phyloP scores from a whole-genome alignment of 768 basidiomycete genomes.

The Tricholoma furcatifolium region DNA sequence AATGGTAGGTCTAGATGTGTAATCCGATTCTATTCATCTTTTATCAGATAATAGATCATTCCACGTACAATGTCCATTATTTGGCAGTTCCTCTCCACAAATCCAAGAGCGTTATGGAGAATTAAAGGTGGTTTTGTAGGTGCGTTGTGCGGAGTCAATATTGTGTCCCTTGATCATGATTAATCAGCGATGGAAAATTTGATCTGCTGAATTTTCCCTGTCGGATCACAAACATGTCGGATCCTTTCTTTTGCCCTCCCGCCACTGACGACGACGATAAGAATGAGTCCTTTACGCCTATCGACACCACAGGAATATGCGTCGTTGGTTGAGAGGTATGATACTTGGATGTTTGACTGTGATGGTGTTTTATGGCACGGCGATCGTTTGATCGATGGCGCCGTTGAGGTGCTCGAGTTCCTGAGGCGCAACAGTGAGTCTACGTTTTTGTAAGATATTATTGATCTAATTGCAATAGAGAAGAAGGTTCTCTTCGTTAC shows the following conservation, averaged over 20 bases:
- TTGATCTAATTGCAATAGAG: conserved; percentile 38
- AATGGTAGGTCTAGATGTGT: too few relatives aligned
- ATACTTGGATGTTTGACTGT: conserved; percentile 96
- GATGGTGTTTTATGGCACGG: conserved; percentile 95
- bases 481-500: conserved; percentile 92
- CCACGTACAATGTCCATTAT: neutral
- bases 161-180: neutral
- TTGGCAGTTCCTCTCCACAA: neutral
- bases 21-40: too few relatives aligned
- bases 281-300: conserved; percentile 26
- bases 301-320: conserved; percentile 45
- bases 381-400: conserved; percentile 75
- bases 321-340: conserved; percentile 60
- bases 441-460: conserved; percentile 9
- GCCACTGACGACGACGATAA: conserved; percentile 20
- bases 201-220: neutral
- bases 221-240: conserved; percentile 8
- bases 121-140: neutral
- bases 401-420: conserved; percentile 67
- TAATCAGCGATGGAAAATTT: too few relatives aligned
- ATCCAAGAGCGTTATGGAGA: neutral
- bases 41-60: neutral
- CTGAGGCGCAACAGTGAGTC: conserved; percentile 65
- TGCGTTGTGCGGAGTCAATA: neutral
- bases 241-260: conserved; percentile 1